Base-by-base conservation (phyloP, 139 green algal species). In the Astrephomene gubernaculifera region DNA sequence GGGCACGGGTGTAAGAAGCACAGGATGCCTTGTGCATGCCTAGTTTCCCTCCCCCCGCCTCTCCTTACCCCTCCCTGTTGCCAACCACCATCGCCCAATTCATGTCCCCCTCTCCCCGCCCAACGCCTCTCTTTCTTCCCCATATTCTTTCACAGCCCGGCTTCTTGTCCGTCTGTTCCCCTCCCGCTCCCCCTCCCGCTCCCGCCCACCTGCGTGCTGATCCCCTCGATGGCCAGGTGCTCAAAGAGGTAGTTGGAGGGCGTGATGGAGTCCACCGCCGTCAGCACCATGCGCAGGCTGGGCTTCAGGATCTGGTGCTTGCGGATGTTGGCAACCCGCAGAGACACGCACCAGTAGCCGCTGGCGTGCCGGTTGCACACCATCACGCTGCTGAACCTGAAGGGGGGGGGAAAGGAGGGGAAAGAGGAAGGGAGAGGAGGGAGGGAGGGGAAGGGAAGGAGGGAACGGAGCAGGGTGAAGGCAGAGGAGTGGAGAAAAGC, bases 301-400 rank as follows among this genome's bases (percentile, higher is more conserved):
- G 91, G 91, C 83, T 92, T 89, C 33, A 94, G 86, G 38, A 94
- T 88, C 83, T 92, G 89, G 67, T 94, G 91, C 88, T 94, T 94
- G 69, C 91, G 86, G 49, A 94, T 87, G 86, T 94, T 94, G 74
- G 91, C 91, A 33, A 94, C 87, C 14, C 91, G 89, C 43, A 92
- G 43, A 19, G 79, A 86, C 63, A 92, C 54, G 44, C 35, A 76
- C 91, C 91, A 94, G 73, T 86, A 81, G 60, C 91, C 91, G 63
- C 31, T 76, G 27, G 39, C 69, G 60, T 94, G 91, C 38, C 89
- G 82, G 83, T 85, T 83, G 69, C 45, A 69, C 25, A 86, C 79
- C 65, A 78, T 78, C 25, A 79, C 49, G 41, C 27, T 78, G 85
- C 68, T 82, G 54, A 89, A 89, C 54, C 85, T 83, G 73, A 0